Evolutionary conservation across 2,329 filamentous ascomycete species (phyloP).

Genomic region (Epichloe aotearoae): DNA sequence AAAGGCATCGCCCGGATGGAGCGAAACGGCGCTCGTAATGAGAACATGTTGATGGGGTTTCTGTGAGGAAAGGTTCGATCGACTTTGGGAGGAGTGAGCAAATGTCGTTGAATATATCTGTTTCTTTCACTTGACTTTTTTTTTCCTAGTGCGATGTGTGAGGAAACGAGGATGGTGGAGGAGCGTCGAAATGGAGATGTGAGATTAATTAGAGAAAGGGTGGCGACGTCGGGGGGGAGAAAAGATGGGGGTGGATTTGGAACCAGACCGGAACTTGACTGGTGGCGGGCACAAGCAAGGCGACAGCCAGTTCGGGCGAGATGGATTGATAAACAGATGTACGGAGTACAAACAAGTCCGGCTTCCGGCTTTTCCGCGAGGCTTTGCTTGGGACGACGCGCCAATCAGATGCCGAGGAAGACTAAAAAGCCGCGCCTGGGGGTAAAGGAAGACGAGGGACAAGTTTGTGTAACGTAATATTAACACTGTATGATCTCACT

Average conservation of each 20-base stretch:
- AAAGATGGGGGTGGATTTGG: neutral
- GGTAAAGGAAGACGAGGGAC: neutral
- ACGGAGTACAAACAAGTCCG: neutral
- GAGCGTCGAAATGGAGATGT: slow-evolving; percentile 1
- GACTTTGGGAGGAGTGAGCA: neutral
- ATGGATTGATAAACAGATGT: neutral
- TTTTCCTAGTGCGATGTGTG: neutral
- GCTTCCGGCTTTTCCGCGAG: neutral
- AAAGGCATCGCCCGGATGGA: slow-evolving; percentile 7
- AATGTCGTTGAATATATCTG: neutral
- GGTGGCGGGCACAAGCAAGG: neutral
- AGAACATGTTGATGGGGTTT: slow-evolving; percentile 6
- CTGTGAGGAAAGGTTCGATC: neutral
- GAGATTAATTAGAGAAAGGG: neutral
- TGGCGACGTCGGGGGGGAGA: slow-evolving; percentile 1
- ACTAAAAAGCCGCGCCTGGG: neutral
- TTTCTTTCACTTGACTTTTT: neutral
- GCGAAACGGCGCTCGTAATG: slow-evolving; percentile 8
- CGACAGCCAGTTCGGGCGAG: neutral
- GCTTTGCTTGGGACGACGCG: neutral
- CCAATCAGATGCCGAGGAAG: slow-evolving; percentile 2
- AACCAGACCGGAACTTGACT: neutral
- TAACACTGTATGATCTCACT: neutral
- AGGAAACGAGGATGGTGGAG: neutral
- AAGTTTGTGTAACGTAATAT: neutral